Percentiles rank a stretch among this genome's conserved stretches.
These are phyloP conservation scores for Leptosphaerulina australis DNA, from an alignment of 2,329 filamentous ascomycete species.

Conservation along the genomic window DNA sequence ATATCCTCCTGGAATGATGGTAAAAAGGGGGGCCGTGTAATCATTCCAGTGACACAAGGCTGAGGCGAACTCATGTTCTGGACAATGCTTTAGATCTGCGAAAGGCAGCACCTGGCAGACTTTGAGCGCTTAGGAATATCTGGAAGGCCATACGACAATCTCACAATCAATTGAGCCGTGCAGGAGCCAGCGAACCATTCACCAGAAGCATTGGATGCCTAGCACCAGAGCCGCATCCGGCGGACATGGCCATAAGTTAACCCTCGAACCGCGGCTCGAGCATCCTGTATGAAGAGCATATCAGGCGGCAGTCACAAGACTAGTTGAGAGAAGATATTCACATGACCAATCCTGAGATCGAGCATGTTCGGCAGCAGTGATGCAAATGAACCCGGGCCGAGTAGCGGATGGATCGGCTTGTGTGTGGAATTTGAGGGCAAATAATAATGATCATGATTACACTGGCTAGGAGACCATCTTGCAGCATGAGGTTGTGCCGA, in stretches of 20 bases:
- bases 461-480: neutral
- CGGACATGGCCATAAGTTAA: neutral
- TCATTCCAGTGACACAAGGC: neutral
- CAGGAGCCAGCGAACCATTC: neutral
- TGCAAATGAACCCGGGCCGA: slow-evolving; percentile 2
- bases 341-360: neutral
- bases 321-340: neutral
- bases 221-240: slow-evolving; percentile 4
- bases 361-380: neutral
- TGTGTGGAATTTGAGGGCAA: neutral
- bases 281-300: neutral
- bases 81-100: neutral
- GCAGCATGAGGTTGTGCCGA: slow-evolving; percentile 6
- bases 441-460: neutral
- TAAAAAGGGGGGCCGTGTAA: neutral
- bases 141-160: neutral
- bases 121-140: neutral
- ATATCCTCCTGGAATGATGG: neutral
- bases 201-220: slow-evolving; percentile 8
- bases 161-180: neutral
- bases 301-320: neutral
- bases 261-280: neutral
- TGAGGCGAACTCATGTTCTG: neutral
- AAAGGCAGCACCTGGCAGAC: neutral
- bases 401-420: slow-evolving; percentile 7